Conservation (phyloP, 1,284 basidiomycete genomes). For the Amylostereum chailletii region DNA sequence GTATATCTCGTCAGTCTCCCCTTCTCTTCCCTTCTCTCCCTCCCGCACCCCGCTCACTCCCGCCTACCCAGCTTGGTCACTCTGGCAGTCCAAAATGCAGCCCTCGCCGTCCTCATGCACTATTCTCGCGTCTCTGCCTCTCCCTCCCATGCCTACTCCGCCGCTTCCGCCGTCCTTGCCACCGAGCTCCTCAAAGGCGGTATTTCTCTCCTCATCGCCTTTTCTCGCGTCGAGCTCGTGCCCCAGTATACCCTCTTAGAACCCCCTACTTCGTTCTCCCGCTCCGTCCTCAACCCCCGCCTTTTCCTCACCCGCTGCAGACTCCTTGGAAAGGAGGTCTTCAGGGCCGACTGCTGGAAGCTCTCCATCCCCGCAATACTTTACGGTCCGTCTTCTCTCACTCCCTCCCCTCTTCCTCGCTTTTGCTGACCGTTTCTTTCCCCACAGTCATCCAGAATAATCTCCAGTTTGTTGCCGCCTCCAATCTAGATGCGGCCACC, state of each 20-base stretch:
- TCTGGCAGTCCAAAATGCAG: constrained; percentile 89
- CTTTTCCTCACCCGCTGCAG: constrained; percentile 31
- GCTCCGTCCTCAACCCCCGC: constrained; percentile 21
- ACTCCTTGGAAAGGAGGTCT: constrained; percentile 39
- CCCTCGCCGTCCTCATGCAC: constrained; percentile 88
- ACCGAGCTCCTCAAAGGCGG: constrained; percentile 89
- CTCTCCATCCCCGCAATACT: constrained; percentile 77
- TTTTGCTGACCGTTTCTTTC: constrained; percentile 3
- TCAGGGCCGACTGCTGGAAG: constrained; percentile 70
- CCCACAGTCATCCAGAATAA: constrained; percentile 84
- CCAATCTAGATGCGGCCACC: constrained; percentile 87
- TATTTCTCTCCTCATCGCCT: constrained; percentile 74
- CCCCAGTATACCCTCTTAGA: constrained; percentile 14
- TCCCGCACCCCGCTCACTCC: constrained; percentile 4
- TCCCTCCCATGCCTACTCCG: constrained; percentile 74
- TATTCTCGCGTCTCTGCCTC: constrained; percentile 83
- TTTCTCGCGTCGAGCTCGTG: constrained; percentile 23
- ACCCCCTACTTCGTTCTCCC: constrained; percentile 11
- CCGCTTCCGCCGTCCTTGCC: constrained; percentile 86
- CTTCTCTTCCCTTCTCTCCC: constrained; percentile 1
- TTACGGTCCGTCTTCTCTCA: constrained; percentile 33
- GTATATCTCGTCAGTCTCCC: constrained; percentile 65
- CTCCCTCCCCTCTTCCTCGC: constrained; percentile 1
- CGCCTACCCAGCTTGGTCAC: constrained; percentile 62
- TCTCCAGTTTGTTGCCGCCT: constrained; percentile 89